phyloP scores from a whole-genome alignment of 495 filamentous ascomycete genomes.

The Terfezia boudieri region DNA sequence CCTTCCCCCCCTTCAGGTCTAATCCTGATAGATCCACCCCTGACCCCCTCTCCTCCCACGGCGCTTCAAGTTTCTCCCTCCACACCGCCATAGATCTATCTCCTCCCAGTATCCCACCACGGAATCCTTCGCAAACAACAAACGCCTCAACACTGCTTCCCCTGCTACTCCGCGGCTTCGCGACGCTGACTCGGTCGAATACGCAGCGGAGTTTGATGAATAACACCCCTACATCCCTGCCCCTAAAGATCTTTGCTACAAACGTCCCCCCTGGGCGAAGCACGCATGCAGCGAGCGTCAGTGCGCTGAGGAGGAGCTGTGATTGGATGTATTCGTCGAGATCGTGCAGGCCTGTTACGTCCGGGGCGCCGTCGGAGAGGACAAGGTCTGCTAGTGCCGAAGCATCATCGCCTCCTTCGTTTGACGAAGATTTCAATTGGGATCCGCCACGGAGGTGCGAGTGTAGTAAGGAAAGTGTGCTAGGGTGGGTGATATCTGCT shows the following conservation, averaged over 20 bases:
- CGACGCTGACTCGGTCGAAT: slow-evolving; percentile 67
- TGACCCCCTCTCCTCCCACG: slow-evolving; percentile 10
- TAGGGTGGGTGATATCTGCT: slow-evolving; percentile 93
- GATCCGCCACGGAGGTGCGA: slow-evolving; percentile 45
- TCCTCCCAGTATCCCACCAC: slow-evolving; percentile 42
- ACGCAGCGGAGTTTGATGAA: slow-evolving; percentile 65
- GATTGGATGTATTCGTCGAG: slow-evolving; percentile 95
- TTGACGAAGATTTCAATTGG: slow-evolving; percentile 32
- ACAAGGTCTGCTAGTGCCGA: slow-evolving; percentile 32
- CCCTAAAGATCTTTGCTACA: slow-evolving; percentile 92
- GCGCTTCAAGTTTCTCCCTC: slow-evolving; percentile 22
- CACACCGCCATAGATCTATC: slow-evolving; percentile 27
- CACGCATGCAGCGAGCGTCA: slow-evolving; percentile 80
- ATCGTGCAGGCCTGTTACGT: slow-evolving; percentile 91
- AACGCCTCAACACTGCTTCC: slow-evolving; percentile 94
- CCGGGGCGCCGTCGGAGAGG: slow-evolving; percentile 82
- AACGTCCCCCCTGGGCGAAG: slow-evolving; percentile 84
- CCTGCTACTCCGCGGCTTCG: slow-evolving; percentile 76
- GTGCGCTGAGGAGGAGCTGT: slow-evolving; percentile 76
- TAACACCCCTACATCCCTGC: slow-evolving; percentile 74
- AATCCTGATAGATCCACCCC: slow-evolving; percentile 18
- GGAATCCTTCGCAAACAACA: slow-evolving; percentile 75
- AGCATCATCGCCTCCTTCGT: background rate
- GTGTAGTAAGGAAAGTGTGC: slow-evolving; percentile 71
- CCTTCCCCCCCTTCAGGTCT: slow-evolving; percentile 16